Evolutionary conservation across 2,329 filamentous ascomycete genomes (phyloP).

Genomic region (Neophaeococcomyces mojaviensis): DNA sequence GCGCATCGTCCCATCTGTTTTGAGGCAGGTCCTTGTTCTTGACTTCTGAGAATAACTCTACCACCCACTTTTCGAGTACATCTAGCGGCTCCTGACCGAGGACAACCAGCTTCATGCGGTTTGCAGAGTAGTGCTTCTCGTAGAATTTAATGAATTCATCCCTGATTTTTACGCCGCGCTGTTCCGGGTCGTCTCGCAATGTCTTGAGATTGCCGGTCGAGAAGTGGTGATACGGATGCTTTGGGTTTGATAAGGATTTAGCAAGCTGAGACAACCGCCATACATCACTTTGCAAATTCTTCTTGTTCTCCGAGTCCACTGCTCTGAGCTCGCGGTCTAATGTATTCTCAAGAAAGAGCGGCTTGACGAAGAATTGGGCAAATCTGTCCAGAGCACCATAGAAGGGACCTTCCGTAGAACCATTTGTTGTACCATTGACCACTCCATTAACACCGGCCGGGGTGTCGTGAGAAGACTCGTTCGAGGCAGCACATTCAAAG

Average conservation of each 20-base stretch:
- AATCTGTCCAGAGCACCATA: slow-evolving; percentile 83
- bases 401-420: slow-evolving; percentile 44
- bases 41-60: slow-evolving; percentile 72
- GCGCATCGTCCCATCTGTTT: slow-evolving; percentile 58
- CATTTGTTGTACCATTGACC: slow-evolving; percentile 11
- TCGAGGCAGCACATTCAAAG: slow-evolving; percentile 84
- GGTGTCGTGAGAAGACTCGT: slow-evolving; percentile 37
- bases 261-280: slow-evolving; percentile 84
- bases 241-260: slow-evolving; percentile 78
- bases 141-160: slow-evolving; percentile 92
- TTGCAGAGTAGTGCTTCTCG: slow-evolving; percentile 81
- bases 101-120: slow-evolving; percentile 86
- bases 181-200: slow-evolving; percentile 72
- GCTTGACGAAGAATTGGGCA: slow-evolving; percentile 86
- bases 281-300: slow-evolving; percentile 84
- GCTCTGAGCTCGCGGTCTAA: slow-evolving; percentile 80
- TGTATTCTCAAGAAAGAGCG: slow-evolving; percentile 76
- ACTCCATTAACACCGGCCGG: slow-evolving; percentile 5
- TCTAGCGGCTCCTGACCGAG: slow-evolving; percentile 76
- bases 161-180: slow-evolving; percentile 72
- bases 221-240: slow-evolving; percentile 85
- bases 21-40: slow-evolving; percentile 71
- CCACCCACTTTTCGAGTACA: slow-evolving; percentile 73
- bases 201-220: slow-evolving; percentile 84
- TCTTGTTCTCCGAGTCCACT: slow-evolving; percentile 95